Conservation (phyloP, 352 stramenopile genomes). For the Phytophthora aleatoria region DNA sequence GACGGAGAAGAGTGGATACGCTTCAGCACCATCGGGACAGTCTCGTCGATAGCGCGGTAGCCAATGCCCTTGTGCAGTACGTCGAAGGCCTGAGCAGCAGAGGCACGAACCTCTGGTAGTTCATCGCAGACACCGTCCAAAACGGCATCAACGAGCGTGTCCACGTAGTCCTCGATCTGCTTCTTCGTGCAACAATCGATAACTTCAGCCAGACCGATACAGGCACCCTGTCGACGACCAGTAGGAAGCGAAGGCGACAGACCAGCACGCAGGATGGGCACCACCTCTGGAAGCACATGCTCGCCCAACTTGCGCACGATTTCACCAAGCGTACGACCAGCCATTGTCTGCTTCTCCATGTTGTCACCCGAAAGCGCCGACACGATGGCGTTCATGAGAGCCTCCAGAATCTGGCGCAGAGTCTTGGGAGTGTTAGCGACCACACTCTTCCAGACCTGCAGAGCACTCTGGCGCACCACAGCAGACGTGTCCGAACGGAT, state of each 20-base stretch:
- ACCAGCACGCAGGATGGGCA: slow-evolving; percentile 97
- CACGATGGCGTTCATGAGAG: slow-evolving; percentile 97
- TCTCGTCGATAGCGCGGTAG: slow-evolving; percentile 95
- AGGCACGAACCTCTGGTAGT: slow-evolving; percentile 85
- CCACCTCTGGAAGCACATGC: slow-evolving; percentile 97
- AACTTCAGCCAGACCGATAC: slow-evolving; percentile 98
- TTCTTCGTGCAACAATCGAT: slow-evolving; percentile 97
- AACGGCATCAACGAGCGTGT: slow-evolving; percentile 97
- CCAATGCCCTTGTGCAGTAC: slow-evolving; percentile 96
- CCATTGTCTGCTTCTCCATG: slow-evolving; percentile 91
- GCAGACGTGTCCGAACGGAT: slow-evolving; percentile 96
- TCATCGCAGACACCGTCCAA: slow-evolving; percentile 98
- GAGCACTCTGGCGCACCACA: slow-evolving; percentile 95
- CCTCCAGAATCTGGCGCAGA: slow-evolving; percentile 97
- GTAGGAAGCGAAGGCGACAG: slow-evolving; percentile 74
- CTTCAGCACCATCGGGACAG: slow-evolving; percentile 96
- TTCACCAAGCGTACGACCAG: slow-evolving; percentile 95
- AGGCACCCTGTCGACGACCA: slow-evolving; percentile 93
- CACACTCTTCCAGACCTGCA: slow-evolving; percentile 99
- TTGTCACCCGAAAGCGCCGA: slow-evolving; percentile 92
- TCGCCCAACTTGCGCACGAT: slow-evolving; percentile 99
- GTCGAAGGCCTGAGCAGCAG: slow-evolving; percentile 97
- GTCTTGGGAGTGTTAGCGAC: slow-evolving; percentile 97
- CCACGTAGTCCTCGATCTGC: slow-evolving; percentile 96
- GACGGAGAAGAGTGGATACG: slow-evolving; percentile 82